Conservation (phyloP, 176 grass and related monocot species). For the Chloris gayana region DNA sequence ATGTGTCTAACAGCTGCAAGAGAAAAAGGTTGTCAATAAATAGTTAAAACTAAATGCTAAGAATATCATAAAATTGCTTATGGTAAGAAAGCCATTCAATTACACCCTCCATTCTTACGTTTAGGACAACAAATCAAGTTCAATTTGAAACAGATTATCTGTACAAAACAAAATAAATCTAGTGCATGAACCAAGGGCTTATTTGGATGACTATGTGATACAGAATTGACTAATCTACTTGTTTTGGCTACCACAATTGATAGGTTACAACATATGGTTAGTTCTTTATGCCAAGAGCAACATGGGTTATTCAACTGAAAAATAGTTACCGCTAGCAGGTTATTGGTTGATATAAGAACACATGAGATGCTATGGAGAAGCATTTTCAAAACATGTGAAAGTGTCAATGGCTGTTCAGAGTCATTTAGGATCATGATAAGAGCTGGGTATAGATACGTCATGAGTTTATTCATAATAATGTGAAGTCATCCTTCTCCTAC, state of each 20-base stretch:
- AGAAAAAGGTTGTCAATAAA: conserved; percentile 44
- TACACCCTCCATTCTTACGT: background rate
- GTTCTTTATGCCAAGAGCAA: conserved; percentile 10
- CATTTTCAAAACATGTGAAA: background rate
- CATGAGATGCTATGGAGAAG: background rate
- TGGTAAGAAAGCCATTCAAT: background rate
- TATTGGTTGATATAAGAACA: background rate
- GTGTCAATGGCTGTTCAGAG: background rate
- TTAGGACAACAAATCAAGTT: too few species aligned
- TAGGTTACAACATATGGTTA: background rate
- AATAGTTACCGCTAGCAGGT: conserved; percentile 5
- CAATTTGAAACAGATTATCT: too few species aligned
- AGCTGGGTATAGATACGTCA: background rate
- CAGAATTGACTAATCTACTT: conserved; percentile 16
- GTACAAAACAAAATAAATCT: background rate
- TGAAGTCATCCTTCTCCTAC: conserved; percentile 5
- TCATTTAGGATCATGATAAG: background rate
- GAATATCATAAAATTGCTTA: conserved; percentile 10
- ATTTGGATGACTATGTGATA: background rate
- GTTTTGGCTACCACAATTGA: background rate
- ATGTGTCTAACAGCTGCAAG: conserved; percentile 83
- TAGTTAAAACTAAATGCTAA: background rate
- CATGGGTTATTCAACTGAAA: conserved; percentile 1
- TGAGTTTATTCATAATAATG: background rate
- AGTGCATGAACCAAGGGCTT: background rate